phyloP scores from a whole-genome alignment of 1,284 basidiomycete species.

The Boletus putidus region DNA sequence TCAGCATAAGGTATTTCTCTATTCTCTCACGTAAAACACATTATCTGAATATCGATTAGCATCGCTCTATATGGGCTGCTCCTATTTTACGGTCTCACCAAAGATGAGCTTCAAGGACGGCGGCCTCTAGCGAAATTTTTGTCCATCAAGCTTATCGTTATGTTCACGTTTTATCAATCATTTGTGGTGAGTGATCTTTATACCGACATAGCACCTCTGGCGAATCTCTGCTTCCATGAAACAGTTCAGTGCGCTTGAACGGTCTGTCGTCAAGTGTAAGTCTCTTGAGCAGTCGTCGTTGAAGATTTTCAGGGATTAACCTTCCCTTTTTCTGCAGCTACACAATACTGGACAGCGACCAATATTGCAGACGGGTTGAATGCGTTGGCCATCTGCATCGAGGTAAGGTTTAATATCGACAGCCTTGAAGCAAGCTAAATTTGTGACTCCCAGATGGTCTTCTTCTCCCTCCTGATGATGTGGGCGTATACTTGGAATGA shows the following conservation, averaged over 20 bases:
- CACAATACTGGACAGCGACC: constrained; percentile 74
- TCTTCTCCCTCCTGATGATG: constrained; percentile 75
- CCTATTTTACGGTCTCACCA: constrained; percentile 78
- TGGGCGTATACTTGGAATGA: constrained; percentile 79
- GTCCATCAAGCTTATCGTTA: constrained; percentile 81
- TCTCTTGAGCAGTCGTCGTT: background rate
- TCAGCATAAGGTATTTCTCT: constrained; percentile 67
- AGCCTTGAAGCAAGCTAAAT: constrained; percentile 3
- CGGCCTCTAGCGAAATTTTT: constrained; percentile 82
- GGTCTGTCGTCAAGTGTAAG: constrained; percentile 60
- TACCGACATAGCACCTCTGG: background rate
- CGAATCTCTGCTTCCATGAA: background rate
- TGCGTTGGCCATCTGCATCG: constrained; percentile 79
- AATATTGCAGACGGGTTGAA: constrained; percentile 82
- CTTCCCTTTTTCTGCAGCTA: constrained; percentile 43
- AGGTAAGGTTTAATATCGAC: constrained; percentile 47
- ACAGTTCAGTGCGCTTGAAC: constrained; percentile 61
- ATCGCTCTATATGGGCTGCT: constrained; percentile 78
- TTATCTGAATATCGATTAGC: constrained; percentile 40
- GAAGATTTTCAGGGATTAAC: background rate
- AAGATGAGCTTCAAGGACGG: constrained; percentile 72
- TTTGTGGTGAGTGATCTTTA: constrained; percentile 56
- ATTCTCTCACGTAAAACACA: background rate
- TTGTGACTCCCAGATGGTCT: constrained; percentile 61
- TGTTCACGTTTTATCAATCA: constrained; percentile 81